Evolutionary conservation across 768 basidiomycete genomes (phyloP).

Genomic region (Boletus huronensis): DNA sequence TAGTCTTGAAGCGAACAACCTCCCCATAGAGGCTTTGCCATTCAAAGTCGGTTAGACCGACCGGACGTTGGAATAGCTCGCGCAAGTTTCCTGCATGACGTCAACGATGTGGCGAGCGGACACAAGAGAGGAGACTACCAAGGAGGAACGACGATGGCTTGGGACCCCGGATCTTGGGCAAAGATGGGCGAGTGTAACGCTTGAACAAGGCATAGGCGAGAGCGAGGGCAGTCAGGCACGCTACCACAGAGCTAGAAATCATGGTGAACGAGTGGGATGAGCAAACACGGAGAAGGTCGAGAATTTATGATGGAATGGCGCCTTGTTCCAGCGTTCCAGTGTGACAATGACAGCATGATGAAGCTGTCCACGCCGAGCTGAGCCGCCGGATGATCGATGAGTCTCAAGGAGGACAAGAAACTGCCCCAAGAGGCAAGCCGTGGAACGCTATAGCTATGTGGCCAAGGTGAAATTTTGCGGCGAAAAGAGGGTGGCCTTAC

Average conservation of each 20-base stretch:
- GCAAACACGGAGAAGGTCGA: not conserved
- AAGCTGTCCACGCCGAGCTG: not conserved
- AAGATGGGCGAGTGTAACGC: not conserved
- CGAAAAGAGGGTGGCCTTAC: not conserved
- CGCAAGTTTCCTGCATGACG: slow-evolving; percentile 24
- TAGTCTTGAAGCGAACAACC: slow-evolving; percentile 27
- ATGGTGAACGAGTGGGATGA: slow-evolving; percentile 5
- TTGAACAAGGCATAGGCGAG: slow-evolving; percentile 3
- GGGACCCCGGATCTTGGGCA: slow-evolving; percentile 20
- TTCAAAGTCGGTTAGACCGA: slow-evolving; percentile 26
- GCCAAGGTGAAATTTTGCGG: not conserved
- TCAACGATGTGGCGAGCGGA: slow-evolving; percentile 20
- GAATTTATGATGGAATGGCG: slow-evolving; percentile 1
- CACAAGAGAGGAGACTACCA: slow-evolving; percentile 5
- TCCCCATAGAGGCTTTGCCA: slow-evolving; percentile 32
- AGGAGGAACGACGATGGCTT: slow-evolving; percentile 21
- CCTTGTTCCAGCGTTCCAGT: not conserved
- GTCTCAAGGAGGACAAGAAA: not conserved
- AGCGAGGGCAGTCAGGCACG: slow-evolving; percentile 4
- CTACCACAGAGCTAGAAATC: not conserved
- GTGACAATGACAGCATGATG: slow-evolving; percentile 9
- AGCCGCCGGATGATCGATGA: not conserved
- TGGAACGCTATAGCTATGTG: too few relatives aligned
- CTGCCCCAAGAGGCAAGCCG: not conserved
- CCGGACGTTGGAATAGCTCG: slow-evolving; percentile 27